Evolutionary conservation across 257 asterid species (phyloP).

Genomic region (Galeopsis tetrahit): DNA sequence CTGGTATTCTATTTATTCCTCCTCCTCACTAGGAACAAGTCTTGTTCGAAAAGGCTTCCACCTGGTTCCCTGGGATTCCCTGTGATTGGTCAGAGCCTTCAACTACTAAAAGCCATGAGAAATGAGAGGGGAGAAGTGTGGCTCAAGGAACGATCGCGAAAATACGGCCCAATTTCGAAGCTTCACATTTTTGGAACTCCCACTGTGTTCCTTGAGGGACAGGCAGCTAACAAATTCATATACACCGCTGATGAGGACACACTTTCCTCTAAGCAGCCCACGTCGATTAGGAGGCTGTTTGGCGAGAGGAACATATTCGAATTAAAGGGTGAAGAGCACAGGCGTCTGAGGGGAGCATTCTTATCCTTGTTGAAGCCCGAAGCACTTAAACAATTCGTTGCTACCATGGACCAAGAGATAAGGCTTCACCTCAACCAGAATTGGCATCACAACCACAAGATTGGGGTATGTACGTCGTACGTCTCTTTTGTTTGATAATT

Average conservation of each 20-base stretch:
- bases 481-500: not conserved
- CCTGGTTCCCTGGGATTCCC: constrained; percentile 21
- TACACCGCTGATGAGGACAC: not conserved
- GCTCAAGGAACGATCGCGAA: constrained; percentile 25
- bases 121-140: constrained; percentile 11
- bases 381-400: constrained; percentile 25
- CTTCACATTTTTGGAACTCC: constrained; percentile 21
- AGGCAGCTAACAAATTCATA: constrained; percentile 28
- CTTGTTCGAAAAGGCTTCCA: not conserved
- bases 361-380: constrained; percentile 31
- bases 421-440: constrained; percentile 22
- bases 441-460: constrained; percentile 9
- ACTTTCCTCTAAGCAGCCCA: constrained; percentile 18
- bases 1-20: constrained; percentile 1
- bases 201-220: constrained; percentile 11
- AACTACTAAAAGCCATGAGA: constrained; percentile 20
- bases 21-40: not conserved
- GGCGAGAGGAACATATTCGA: constrained; percentile 14
- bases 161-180: constrained; percentile 32
- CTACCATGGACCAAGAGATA: constrained; percentile 25
- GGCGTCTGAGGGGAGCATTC: constrained; percentile 23
- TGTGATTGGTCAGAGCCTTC: constrained; percentile 13
- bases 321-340: constrained; percentile 15
- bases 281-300: constrained; percentile 8
- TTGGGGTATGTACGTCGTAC: not conserved